Percentiles rank a stretch among this genome's conserved stretches.
Evolutionary conservation across 129 eudicot species (phyloP).

Genomic region (Heracleum sosnowskyi): DNA sequence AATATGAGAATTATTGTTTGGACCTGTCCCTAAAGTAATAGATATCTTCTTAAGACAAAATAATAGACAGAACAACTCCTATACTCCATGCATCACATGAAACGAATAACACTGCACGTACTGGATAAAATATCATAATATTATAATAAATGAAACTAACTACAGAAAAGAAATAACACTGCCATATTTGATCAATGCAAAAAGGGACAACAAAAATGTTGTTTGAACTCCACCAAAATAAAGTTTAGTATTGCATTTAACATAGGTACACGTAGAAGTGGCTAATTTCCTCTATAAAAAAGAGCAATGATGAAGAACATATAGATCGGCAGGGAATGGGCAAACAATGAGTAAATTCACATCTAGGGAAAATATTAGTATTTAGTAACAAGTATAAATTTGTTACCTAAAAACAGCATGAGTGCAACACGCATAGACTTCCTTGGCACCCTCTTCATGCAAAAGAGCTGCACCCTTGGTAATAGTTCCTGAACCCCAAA

Average conservation of each 20-base stretch:
- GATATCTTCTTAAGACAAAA: neutral
- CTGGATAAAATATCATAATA: too few relatives aligned
- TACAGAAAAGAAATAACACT: neutral
- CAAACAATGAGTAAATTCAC: neutral
- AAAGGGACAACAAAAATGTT: neutral
- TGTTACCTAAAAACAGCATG: conserved; percentile 81
- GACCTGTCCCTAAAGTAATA: neutral
- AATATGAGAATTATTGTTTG: neutral
- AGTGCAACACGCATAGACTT: conserved; percentile 85
- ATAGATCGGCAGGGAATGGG: neutral
- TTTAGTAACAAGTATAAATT: neutral
- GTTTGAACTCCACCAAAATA: neutral
- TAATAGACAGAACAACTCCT: neutral
- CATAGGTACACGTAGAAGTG: neutral
- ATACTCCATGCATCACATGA: neutral
- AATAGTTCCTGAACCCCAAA: conserved; percentile 54
- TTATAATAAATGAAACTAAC: too few relatives aligned
- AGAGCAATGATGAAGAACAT: neutral
- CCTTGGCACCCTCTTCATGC: conserved; percentile 78
- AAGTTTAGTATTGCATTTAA: neutral
- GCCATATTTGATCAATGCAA: neutral
- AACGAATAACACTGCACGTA: neutral
- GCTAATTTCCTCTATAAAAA: too few relatives aligned
- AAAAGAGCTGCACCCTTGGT: conserved; percentile 72
- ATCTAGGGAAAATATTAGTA: neutral